Evolutionary conservation across 148 eudicot genomes (phyloP), one percentile per base, ranked within the genome.

Genomic region (Oxyria digyna): DNA sequence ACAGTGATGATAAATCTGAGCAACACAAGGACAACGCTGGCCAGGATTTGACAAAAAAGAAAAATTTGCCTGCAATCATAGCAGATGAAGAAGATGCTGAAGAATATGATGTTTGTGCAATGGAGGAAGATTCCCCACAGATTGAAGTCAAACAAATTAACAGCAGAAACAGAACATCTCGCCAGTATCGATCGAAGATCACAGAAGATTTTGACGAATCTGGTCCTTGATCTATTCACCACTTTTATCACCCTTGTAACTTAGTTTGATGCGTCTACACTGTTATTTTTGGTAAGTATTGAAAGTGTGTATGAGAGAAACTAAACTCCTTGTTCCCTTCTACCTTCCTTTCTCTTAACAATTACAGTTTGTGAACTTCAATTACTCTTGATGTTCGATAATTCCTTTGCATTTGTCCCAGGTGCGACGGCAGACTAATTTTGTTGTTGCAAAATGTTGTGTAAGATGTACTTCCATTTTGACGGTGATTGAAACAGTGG

Each of bases 101-200:
- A 67, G 85, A 74, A 48, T 46, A 49, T 73, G 89, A 73, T 66
- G 63, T 67, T 72, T 80, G 78, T 69, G 84, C 77, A 50, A 90
- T 90, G 96, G 93, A 90, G 69, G 90, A 83, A 75, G 96, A 90
- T 64, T 83, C 83, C 65, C 79, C 77, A 68, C 72, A 68, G 69
- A 43, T 52, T 17, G 65, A 73, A 65, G 70, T 46, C 37, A 49
- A 49, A 33, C 73, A 46, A 62, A 69, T 32, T 63, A 74, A 70
- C 18, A 76, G 69, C 78, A 72, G 64, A 37, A 77, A 50, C 66
- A 82, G 74, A 77, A 38, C 78, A 63, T 72, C 80, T 71, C 90
- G 93, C 37, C 74, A 65, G 45, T 90, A 87, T 78, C 88, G 96
- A 64, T 45, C 84, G 37, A 90, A 80, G 77, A 59, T 31, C 15